Evolutionary conservation across 164 flowering plant genomes (phyloP), one percentile per base, ranked within the genome.

Genomic region (Echeveria elegans): DNA sequence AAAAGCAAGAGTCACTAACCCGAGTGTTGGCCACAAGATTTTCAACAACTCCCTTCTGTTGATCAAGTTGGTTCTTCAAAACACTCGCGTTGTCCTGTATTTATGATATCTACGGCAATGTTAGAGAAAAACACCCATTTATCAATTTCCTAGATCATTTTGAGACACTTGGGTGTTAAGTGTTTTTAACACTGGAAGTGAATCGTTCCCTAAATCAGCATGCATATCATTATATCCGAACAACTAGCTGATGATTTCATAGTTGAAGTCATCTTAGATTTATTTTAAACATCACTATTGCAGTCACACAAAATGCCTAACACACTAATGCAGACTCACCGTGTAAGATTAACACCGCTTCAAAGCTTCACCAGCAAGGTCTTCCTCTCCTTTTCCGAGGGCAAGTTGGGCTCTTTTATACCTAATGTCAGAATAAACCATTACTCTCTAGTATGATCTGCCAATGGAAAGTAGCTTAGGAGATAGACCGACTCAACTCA

Each of bases 341-440:
- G 88, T 86, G 81, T 79, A 85, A 66, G 90, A 73, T 81, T 87
- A 85, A 66, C 88, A 84, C 65, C 93, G 78, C 77, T 85, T 88
- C 23, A 88, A 85, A 61, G 90, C 90, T 78, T 88, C 93, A 70
- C 93, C 86, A 36, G 93, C 90, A 73, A 88, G 90, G 64, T 85
- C 87, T 70, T 88, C 93, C 24, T 88, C 88, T 63, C 93, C 93
- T 69, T 85, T 88, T 60, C 74, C 77, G 64, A 88, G 85, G 72
- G 93, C 93, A 71, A 88, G 86, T 73, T 88, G 93, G 30, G 90
- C 93, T 71, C 85, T 80, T 32, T 77, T 72, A 53, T 85, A 88
- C 93, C 93, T 72, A 32, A 58, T 1, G 5, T 52, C 58, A 31
- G 6, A 66, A 72, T 36, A 19, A 68, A 61, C 67, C 36, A n/a